Base-by-base conservation (phyloP, 352 stramenopile genomes). In the Blastocystis sp. region DNA sequence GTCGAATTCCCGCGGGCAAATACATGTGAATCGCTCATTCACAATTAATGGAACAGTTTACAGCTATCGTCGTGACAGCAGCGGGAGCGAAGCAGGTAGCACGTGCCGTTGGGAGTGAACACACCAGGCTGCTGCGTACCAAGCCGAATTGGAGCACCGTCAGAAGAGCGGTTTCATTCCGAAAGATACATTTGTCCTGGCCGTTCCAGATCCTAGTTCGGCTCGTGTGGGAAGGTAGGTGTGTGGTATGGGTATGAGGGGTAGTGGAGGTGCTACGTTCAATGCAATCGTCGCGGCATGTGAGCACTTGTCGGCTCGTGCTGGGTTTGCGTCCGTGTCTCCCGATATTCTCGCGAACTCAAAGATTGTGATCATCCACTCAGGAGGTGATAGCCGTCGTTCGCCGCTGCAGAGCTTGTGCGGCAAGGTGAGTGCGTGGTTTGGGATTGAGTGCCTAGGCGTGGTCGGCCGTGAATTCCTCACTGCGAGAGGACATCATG, bases 301-400 rank as follows among this genome's bases (percentile, higher is more conserved):
- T 65, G 81, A 87, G 24, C 81, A 75, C 27, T 40, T 87, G 16
- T 76, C 48, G 73, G 64, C 67, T 57, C 69, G 49, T 69, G 71
- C 53, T 14, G 81, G 61, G 32, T 81, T 72, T 86, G 67, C 81
- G 21, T 87, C 69, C 36, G 49, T 84, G 64, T 76, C 63, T 86
- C 61, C 81, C 6, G 63, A 72, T 76, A 76, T 81, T 57, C 49
- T 72, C 14, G 71, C 46, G 16, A 84, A 72, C 44, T 87, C 81
- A 11, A 87, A 78, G 71, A 72, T 69, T 29, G 81, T 85, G 51
- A 81, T 87, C 38, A 87, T 87, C 24, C 81, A 87, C 64, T 84
- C 64, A 3, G 81, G 81, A 27, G 81, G 81, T 14, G 81, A 87
- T 81, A 84, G 61, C 36, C 64, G 69, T 29, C 65, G 81, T 32